Conservation (phyloP, 257 asterid genomes). For the Ajuga chamaepitys region DNA sequence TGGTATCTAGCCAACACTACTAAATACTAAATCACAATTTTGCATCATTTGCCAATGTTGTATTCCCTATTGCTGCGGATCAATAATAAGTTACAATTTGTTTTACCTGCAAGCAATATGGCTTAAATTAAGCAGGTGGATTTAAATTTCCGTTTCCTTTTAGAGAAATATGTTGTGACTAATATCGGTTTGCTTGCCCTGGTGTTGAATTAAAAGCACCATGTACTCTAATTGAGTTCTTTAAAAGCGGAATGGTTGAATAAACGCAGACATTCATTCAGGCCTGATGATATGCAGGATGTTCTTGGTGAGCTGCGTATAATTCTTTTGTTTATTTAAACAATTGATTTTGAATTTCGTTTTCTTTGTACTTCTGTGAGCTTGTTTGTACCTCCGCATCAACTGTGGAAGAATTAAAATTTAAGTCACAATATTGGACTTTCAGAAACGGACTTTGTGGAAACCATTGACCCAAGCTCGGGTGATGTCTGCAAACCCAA, state of each 20-base stretch:
- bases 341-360: too few relatives aligned
- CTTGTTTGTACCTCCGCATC: too few relatives aligned
- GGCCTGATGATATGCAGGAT: too few relatives aligned
- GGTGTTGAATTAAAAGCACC: neutral
- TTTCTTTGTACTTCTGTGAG: too few relatives aligned
- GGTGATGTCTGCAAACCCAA: too few relatives aligned
- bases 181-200: neutral
- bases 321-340: too few relatives aligned
- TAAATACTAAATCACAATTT: conserved; percentile 16
- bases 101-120: neutral
- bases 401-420: too few relatives aligned
- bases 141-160: neutral
- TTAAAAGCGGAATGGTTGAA: neutral
- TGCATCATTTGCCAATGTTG: conserved; percentile 10
- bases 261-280: neutral
- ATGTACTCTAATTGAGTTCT: neutral
- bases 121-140: neutral
- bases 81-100: neutral
- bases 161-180: neutral
- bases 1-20: neutral
- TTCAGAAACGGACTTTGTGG: too few relatives aligned
- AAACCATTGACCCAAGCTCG: too few relatives aligned
- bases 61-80: neutral
- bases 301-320: too few relatives aligned
- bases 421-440: too few relatives aligned